phyloP scores from a whole-genome alignment of 2,329 filamentous ascomycete species.

The Macrophomina tecta region DNA sequence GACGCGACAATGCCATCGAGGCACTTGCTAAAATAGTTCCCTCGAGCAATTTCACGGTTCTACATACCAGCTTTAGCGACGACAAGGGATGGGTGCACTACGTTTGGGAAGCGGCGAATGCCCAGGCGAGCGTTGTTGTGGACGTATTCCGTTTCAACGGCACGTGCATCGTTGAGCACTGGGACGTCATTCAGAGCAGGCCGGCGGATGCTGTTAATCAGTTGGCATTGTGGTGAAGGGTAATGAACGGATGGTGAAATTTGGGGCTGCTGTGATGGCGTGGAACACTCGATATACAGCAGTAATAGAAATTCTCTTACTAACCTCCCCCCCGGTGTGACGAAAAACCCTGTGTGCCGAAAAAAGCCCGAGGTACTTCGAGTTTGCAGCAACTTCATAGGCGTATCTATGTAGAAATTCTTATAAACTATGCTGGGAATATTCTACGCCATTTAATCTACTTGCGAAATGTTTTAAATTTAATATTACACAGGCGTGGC shows the following conservation, averaged over 20 bases:
- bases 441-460: not conserved
- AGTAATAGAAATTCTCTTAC: too few relatives aligned
- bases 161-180: not conserved
- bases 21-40: not conserved
- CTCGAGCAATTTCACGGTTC: not conserved
- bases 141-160: not conserved
- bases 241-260: too few relatives aligned
- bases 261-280: too few relatives aligned
- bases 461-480: not conserved
- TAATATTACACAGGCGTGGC: conserved; percentile 2
- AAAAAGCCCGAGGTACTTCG: conserved; percentile 2
- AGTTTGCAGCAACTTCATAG: not conserved
- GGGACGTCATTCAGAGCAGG: not conserved
- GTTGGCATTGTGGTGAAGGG: not conserved
- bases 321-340: conserved; percentile 2
- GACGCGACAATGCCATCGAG: not conserved
- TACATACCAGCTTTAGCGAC: not conserved
- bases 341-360: not conserved
- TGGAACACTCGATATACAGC: too few relatives aligned
- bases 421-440: conserved; percentile 1
- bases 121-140: not conserved
- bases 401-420: conserved; percentile 7
- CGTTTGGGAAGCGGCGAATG: not conserved
- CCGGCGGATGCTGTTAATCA: not conserved
- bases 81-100: not conserved